Base-by-base conservation (phyloP, 306 rosid genomes). In the Citrullus mucosospermus region DNA sequence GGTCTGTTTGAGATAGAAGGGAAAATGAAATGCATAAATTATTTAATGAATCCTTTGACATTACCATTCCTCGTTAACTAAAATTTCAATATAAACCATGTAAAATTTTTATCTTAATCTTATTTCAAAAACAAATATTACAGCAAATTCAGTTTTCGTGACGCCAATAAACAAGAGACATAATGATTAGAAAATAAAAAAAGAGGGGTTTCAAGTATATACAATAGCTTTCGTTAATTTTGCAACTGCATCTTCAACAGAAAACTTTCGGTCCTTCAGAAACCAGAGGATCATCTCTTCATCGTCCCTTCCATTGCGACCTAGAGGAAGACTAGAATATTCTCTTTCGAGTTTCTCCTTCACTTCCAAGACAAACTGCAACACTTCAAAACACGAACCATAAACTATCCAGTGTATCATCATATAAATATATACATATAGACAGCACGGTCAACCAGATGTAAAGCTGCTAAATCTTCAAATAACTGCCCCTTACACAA, bases 271-370 rank as follows among this genome's bases (percentile, higher is more conserved):
- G 80, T 95, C 99, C 86, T 86, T 91, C 51, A 95, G 97, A 86
- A 92, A 95, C 99, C 97, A 91, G 39, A 87, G 82, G 82, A 95
- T 95, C 97, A 95, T 81, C 77, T 95, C 96, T 79, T 95, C 99
- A n/a, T 95, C 99, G 81, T 95, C 97, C 79, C 99, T 90, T 78
- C 99, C 99, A 83, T 92, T 87, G 78, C 76, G 87, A 22, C 99
- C 99, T 1, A 88, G 82, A 28, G 97, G 99, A 78, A 95, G 99
- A 68, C 65, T 59, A 20, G 18, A 66, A 25, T 88, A 60, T 73
- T 91, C 89, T 66, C 84, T 89, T 72, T 88, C 89, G 82, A 95
- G 99, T 82, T 83, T 92, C 83, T 88, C 91, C 89, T 95, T 92
- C 83, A 92, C 99, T 71, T 81, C 84, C 79, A 91, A 77, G 80